Conservation (phyloP, 306 rosid species). For the Prunus armeniaca region DNA sequence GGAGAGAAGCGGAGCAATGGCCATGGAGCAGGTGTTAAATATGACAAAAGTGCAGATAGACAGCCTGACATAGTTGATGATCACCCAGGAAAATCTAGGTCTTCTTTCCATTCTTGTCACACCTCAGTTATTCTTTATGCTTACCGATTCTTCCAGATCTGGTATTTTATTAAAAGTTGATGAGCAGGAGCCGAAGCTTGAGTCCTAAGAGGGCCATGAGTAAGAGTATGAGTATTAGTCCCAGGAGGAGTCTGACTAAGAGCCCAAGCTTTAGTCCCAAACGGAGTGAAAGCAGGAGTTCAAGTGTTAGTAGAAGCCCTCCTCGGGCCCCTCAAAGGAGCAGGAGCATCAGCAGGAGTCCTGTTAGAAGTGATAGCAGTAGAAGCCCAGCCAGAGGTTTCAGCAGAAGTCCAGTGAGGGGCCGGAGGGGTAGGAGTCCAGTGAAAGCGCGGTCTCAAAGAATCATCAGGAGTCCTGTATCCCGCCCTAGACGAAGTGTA, state of each 20-base stretch:
- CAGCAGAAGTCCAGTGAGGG: conserved; percentile 38
- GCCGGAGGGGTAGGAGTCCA: conserved; percentile 61
- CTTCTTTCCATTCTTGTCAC: conserved; percentile 59
- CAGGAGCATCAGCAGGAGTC: conserved; percentile 61
- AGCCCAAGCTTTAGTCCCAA: conserved; percentile 55
- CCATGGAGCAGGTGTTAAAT: conserved; percentile 43
- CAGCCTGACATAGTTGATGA: conserved; percentile 81
- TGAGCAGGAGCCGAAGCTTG: conserved; percentile 93
- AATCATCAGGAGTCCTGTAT: conserved; percentile 45
- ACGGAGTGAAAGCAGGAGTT: conserved; percentile 50
- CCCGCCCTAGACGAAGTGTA: conserved; percentile 38
- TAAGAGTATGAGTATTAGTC: conserved; percentile 94
- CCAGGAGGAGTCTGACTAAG: conserved; percentile 59
- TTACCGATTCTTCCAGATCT: conserved; percentile 51
- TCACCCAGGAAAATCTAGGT: conserved; percentile 92
- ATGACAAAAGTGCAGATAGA: conserved; percentile 60
- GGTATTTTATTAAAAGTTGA: conserved; percentile 69
- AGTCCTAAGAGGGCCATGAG: conserved; percentile 85
- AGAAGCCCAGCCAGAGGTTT: conserved; percentile 51
- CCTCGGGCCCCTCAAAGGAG: conserved; percentile 37
- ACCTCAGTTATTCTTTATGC: conserved; percentile 69
- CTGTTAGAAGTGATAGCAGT: conserved; percentile 43
- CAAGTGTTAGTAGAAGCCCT: conserved; percentile 49
- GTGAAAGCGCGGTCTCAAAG: conserved; percentile 30
- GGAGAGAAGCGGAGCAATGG: conserved; percentile 72